Evolutionary conservation across 2,329 filamentous ascomycete genomes (phyloP).

Genomic region (Colletotrichum nymphaeae): DNA sequence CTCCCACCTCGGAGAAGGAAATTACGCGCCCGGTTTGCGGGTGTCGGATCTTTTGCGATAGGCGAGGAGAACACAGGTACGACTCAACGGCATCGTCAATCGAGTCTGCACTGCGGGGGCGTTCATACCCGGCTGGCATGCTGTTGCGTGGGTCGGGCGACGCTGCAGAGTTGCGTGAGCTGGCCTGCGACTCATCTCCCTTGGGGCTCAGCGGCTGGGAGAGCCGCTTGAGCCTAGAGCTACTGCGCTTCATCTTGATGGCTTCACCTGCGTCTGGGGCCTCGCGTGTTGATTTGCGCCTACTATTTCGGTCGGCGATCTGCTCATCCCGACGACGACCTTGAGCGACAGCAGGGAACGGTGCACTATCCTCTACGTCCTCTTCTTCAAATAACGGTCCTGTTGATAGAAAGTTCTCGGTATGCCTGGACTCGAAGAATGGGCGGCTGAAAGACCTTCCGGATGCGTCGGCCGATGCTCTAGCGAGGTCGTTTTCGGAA

Average conservation of each 20-base stretch:
- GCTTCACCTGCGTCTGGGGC: conserved; percentile 60
- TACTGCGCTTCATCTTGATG: conserved; percentile 63
- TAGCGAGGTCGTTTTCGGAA: conserved; percentile 33
- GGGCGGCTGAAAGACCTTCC: conserved; percentile 21
- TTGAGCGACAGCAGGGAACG: conserved; percentile 76
- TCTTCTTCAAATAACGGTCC: conserved; percentile 38
- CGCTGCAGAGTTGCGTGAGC: conserved; percentile 26
- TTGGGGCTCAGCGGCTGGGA: conserved; percentile 61
- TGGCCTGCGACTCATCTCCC: conserved; percentile 46
- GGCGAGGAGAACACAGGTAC: conserved; percentile 83
- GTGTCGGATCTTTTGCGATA: conserved; percentile 90
- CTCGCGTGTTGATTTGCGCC: conserved; percentile 59
- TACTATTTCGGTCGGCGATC: conserved; percentile 55
- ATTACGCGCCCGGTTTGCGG: conserved; percentile 89
- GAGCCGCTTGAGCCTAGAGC: conserved; percentile 68
- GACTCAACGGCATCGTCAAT: conserved; percentile 88
- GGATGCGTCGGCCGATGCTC: conserved; percentile 40
- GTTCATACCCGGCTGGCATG: conserved; percentile 70
- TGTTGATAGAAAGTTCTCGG: conserved; percentile 18
- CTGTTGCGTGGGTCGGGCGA: conserved; percentile 43
- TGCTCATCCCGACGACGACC: conserved; percentile 63
- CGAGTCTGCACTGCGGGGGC: conserved; percentile 84
- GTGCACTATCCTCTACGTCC: conserved; percentile 71
- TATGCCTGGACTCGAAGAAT: conserved; percentile 36
- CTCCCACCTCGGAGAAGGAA: conserved; percentile 96